A percentile compares a stretch with the other conserved stretches of the same genome.
Evolutionary conservation across 1,284 basidiomycete species (phyloP).

Genomic region (Pseudozyma sp.): DNA sequence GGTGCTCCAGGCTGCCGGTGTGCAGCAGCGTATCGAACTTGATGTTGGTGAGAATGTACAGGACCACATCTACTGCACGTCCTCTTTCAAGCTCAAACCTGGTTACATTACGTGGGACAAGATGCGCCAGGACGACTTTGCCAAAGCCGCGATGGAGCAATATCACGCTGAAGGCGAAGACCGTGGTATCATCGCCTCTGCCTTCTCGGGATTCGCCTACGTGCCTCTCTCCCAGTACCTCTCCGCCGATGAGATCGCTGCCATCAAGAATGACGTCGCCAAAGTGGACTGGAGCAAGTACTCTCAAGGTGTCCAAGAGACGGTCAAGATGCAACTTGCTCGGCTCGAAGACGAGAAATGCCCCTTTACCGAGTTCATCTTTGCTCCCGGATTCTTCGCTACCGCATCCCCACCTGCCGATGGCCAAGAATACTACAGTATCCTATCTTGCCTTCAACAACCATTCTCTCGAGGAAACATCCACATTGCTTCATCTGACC

Average conservation of each 20-base stretch:
- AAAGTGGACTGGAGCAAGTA: slow-evolving; percentile 40
- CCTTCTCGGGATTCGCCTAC: slow-evolving; percentile 57
- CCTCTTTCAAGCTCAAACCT: slow-evolving; percentile 55
- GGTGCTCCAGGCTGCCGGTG: slow-evolving; percentile 41
- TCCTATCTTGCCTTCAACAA: slow-evolving; percentile 53
- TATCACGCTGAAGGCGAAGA: slow-evolving; percentile 47
- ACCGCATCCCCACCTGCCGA: slow-evolving; percentile 46
- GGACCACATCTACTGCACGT: slow-evolving; percentile 71
- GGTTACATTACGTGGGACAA: slow-evolving; percentile 58
- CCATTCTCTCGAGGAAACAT: slow-evolving; percentile 56
- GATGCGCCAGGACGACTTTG: slow-evolving; percentile 57
- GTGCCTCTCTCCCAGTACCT: slow-evolving; percentile 52
- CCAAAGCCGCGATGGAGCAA: slow-evolving; percentile 53
- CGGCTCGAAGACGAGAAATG: slow-evolving; percentile 48
- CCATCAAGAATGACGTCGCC: slow-evolving; percentile 39
- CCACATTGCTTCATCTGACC: slow-evolving; percentile 43
- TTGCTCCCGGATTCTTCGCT: slow-evolving; percentile 62
- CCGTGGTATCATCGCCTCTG: slow-evolving; percentile 55
- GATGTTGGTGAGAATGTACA: slow-evolving; percentile 73
- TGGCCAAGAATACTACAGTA: slow-evolving; percentile 54
- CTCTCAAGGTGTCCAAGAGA: slow-evolving; percentile 50
- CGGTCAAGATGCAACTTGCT: slow-evolving; percentile 45
- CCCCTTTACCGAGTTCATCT: slow-evolving; percentile 51
- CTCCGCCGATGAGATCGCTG: slow-evolving; percentile 34
- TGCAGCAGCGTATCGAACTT: slow-evolving; percentile 54